These are phyloP conservation scores for Aspergillus flavus DNA, from an alignment of 2,329 filamentous ascomycete species.

Conservation along the genomic window DNA sequence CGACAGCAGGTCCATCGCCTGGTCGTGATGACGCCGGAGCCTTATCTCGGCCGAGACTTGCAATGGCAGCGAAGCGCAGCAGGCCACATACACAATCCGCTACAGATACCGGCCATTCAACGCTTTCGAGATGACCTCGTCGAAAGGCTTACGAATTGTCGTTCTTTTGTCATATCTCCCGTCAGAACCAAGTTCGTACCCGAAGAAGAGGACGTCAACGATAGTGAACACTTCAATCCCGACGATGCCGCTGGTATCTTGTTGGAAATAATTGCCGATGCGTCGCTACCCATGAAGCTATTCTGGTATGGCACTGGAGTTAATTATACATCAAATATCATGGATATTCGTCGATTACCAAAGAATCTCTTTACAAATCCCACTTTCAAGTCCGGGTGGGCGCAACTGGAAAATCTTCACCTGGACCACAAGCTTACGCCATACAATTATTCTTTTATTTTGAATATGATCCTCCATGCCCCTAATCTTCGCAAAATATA, in stretches of 20 bases:
- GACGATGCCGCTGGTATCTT: conserved; percentile 14
- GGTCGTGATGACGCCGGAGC: conserved; percentile 16
- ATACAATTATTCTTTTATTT: conserved; percentile 14
- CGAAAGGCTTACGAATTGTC: conserved; percentile 7
- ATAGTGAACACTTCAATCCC: conserved; percentile 5
- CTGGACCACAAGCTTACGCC: conserved; percentile 16
- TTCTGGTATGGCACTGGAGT: conserved; percentile 18
- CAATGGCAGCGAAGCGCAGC: conserved; percentile 13
- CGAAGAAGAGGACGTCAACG: not conserved
- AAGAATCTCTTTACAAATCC: conserved; percentile 11
- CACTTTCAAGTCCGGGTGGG: conserved; percentile 11
- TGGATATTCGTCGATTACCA: conserved; percentile 13
- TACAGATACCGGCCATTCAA: conserved; percentile 9
- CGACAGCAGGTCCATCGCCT: conserved; percentile 13
- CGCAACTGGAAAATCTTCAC: conserved; percentile 11
- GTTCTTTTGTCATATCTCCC: conserved; percentile 16
- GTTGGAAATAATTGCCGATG: conserved; percentile 11
- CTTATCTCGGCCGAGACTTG: conserved; percentile 11
- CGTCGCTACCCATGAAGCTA: conserved; percentile 10
- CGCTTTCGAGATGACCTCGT: conserved; percentile 11
- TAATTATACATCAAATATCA: conserved; percentile 12
- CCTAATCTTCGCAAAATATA: conserved; percentile 12
- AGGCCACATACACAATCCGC: conserved; percentile 9
- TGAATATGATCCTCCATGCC: conserved; percentile 12
- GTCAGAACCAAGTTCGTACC: not conserved